Percentiles rank a stretch among this genome's conserved stretches.
Conservation (phyloP, 2,329 filamentous ascomycete genomes). For the Capronia americana region DNA sequence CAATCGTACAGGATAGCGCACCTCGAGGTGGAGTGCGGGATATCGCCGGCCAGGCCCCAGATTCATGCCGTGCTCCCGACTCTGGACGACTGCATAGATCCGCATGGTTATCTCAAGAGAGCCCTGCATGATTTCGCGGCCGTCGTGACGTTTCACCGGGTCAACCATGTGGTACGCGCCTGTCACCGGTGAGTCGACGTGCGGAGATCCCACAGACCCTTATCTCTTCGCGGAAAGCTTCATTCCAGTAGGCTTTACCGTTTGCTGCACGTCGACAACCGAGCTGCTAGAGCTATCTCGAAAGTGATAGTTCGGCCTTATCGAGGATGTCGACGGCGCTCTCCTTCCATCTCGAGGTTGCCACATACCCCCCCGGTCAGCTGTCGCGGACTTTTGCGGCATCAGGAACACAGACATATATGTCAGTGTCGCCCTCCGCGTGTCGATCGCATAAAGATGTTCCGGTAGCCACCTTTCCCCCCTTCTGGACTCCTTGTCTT, state of each 20-base stretch:
- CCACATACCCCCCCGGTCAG: not conserved
- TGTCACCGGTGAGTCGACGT: not conserved
- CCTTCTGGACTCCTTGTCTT: not conserved
- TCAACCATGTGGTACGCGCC: conserved; percentile 11
- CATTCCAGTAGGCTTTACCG: conserved; percentile 7
- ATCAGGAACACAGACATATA: conserved; percentile 6
- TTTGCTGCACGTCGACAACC: not conserved
- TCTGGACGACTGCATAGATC: not conserved
- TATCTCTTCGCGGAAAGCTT: conserved; percentile 11
- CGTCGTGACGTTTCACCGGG: not conserved
- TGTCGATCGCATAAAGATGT: conserved; percentile 16
- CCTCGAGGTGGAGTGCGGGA: not conserved
- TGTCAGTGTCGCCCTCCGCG: not conserved
- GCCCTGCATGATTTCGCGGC: conserved; percentile 2
- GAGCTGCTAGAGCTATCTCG: conserved; percentile 6
- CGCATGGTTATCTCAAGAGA: conserved; percentile 4
- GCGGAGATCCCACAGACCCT: conserved; percentile 14
- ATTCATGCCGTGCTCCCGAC: not conserved
- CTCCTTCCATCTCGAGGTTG: conserved; percentile 10
- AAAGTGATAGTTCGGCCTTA: conserved; percentile 4
- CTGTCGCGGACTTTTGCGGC: conserved; percentile 16
- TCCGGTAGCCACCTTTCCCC: not conserved
- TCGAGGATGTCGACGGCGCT: conserved; percentile 4
- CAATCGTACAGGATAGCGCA: conserved; percentile 23
- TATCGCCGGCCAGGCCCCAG: not conserved